Conservation (phyloP, 2,329 filamentous ascomycete genomes). For the Neophaeococcomyces aloes region DNA sequence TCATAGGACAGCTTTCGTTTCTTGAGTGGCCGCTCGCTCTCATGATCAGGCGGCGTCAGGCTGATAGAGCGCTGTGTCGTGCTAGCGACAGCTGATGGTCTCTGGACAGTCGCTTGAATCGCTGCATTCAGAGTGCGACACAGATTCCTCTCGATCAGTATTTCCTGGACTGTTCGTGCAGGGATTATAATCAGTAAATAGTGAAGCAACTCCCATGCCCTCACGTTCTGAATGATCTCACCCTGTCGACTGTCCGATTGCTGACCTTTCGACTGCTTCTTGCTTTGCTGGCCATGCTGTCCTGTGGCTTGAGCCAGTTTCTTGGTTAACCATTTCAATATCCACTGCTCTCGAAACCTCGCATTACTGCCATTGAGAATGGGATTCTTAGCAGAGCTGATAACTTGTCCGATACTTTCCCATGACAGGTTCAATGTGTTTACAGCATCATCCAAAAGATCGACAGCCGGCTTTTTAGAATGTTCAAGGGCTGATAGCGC, state of each 20-base stretch:
- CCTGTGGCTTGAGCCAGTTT: constrained; percentile 39
- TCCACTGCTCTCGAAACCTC: constrained; percentile 51
- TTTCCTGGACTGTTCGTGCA: constrained; percentile 11
- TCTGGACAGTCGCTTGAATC: no score
- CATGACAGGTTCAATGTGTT: constrained; percentile 32
- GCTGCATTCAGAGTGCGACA: no score
- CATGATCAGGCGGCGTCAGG: not conserved
- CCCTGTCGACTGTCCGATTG: no score
- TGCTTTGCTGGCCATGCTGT: no score
- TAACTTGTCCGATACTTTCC: constrained; percentile 24
- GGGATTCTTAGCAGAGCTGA: constrained; percentile 13
- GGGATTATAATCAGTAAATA: constrained; percentile 13
- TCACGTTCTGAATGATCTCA: not conserved
- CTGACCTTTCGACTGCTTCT: no score
- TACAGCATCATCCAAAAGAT: constrained; percentile 33
- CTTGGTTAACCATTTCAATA: constrained; percentile 55
- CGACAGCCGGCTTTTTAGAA: constrained; percentile 29
- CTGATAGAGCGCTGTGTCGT: not conserved
- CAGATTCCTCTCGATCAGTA: constrained; percentile 17
- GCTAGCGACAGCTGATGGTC: no score
- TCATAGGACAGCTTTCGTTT: constrained; percentile 13
- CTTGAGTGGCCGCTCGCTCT: constrained; percentile 11
- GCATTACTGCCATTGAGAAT: not conserved
- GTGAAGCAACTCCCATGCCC: constrained; percentile 18
- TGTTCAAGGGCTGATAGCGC: constrained; percentile 31